Evolutionary conservation across 305 asterid genomes (phyloP), one percentile per base, ranked within the genome.

Genomic region (Ilex paraguariensis): DNA sequence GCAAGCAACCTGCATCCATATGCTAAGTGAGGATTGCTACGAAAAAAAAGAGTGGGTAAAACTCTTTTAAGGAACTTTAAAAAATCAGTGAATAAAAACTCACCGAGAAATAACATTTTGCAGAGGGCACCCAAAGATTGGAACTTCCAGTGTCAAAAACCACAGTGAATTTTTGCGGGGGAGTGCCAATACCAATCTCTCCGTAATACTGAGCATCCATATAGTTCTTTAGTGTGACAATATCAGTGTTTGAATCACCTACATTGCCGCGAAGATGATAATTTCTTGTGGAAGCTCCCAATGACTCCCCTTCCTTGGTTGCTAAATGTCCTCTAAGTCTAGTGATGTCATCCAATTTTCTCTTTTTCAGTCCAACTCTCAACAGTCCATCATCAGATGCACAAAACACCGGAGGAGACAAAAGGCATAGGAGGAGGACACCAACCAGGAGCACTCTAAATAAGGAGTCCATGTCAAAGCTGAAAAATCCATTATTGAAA

Each of bases 161-260:
- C 72, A 91, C 95, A 58, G 91, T 88, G 82, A 91, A 91, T 70
- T 83, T 88, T 76, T 91, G 98, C 2, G 94, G 79, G 15, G 96
- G 98, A 4, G 96, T 77, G 8, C 98, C 98, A 66, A 88, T 70
- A 59, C 87, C 82, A 65, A 91, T 91, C 76, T 91, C 96, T 66
- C 96, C 96, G 61, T 64, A 91, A 70, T 91, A 91, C 68, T 88
- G 98, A 63, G 96, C 98, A 84, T 91, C 82, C 91, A 91, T 72
- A 68, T 81, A 88, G 74, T 88, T 86, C 86, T 91, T 87, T 14
- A 91, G 68, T 44, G 78, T 81, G 59, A 90, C 56, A 31, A 87
- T 85, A 77, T 84, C 97, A 7, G 81, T 60, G 28, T 68, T 89
- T 6, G 90, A 73, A 59, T 77, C 78, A 1, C 72, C 85, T 49